These are phyloP conservation scores for Mariannaea elegans DNA, from an alignment of 2,329 filamentous ascomycete species.

Conservation along the genomic window DNA sequence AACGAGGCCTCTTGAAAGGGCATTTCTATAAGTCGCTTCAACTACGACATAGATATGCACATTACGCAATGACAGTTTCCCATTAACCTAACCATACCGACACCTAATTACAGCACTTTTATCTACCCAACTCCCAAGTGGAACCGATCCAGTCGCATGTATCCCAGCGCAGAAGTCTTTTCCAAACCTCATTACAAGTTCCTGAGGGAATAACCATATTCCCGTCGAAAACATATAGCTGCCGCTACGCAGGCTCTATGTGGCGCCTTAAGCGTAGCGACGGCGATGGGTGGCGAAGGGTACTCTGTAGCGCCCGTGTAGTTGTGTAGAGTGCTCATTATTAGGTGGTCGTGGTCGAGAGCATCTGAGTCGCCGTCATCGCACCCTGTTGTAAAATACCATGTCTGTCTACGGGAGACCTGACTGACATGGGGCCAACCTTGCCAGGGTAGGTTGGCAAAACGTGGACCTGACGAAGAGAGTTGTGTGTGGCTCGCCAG, in stretches of 20 bases:
- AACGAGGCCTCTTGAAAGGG: background rate
- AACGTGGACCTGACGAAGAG: conserved; percentile 25
- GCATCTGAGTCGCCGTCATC: background rate
- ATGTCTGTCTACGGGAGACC: conserved; percentile 11
- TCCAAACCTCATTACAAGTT: background rate
- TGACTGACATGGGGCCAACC: conserved; percentile 19
- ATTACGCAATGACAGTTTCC: conserved; percentile 13
- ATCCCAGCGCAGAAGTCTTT: background rate
- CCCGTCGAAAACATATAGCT: no score
- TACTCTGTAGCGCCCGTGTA: no score
- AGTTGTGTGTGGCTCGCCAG: conserved; percentile 8
- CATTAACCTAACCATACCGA: conserved; percentile 10
- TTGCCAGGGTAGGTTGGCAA: background rate
- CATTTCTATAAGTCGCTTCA: background rate
- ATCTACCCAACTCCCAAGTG: conserved; percentile 4
- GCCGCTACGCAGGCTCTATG: no score
- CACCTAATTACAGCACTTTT: background rate
- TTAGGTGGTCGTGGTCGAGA: no score
- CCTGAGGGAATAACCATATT: no score
- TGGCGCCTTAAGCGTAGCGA: no score
- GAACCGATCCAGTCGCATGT: background rate
- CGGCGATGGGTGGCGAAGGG: no score
- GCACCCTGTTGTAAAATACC: background rate
- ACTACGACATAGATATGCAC: background rate
- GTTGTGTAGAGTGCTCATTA: no score